These are phyloP conservation scores for Larix kaempferi DNA, from an alignment of 75 land plant genomes.

Conservation along the genomic window DNA sequence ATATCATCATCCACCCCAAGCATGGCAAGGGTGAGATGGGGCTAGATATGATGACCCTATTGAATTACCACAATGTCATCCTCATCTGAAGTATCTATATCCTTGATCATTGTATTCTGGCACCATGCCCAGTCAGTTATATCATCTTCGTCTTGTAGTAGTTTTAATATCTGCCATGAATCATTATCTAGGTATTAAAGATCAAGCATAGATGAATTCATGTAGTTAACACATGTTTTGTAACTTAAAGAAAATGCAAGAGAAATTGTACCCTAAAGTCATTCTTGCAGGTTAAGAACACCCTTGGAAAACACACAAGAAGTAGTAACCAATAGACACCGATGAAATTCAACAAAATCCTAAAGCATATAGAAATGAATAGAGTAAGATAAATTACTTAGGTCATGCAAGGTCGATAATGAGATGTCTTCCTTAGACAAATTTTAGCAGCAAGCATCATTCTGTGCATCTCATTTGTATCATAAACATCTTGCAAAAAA, in stretches of 20 bases:
- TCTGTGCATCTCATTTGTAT: too few relatives aligned
- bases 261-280: background rate
- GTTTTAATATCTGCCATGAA: conserved; percentile 46
- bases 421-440: too few relatives aligned
- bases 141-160: conserved; percentile 63
- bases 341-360: too few relatives aligned
- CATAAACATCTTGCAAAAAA: too few relatives aligned
- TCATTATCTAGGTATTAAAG: background rate
- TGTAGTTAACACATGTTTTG: background rate
- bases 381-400: too few relatives aligned
- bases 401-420: too few relatives aligned
- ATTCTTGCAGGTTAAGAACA: too few relatives aligned
- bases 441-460: too few relatives aligned
- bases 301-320: too few relatives aligned
- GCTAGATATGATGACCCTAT: conserved; percentile 28
- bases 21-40: conserved; percentile 81
- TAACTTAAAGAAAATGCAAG: background rate
- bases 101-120: conserved; percentile 33
- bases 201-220: background rate
- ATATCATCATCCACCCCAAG: conserved; percentile 75
- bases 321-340: too few relatives aligned
- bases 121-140: conserved; percentile 38
- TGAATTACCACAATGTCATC: conserved; percentile 21
- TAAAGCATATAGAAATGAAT: too few relatives aligned
- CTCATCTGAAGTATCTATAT: conserved; percentile 31